These are phyloP conservation scores for Pilobolus umbonatus DNA, from an alignment of 192 early-diverging fungal genomes.

Conservation along the genomic window DNA sequence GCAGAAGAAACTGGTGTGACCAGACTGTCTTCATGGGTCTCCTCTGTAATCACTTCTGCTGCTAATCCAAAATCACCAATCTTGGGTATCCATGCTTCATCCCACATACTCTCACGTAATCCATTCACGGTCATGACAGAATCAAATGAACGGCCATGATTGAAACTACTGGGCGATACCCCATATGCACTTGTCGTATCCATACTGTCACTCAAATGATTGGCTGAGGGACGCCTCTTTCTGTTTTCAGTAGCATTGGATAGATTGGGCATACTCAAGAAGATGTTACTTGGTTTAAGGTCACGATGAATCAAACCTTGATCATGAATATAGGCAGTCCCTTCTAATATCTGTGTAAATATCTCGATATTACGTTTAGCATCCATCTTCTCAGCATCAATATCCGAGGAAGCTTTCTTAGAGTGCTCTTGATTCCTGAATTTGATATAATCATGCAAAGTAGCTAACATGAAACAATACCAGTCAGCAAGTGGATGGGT, in stretches of 20 bases:
- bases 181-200: too few relatives aligned
- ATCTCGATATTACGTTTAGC: slow-evolving; percentile 30
- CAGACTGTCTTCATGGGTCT: slow-evolving; percentile 4
- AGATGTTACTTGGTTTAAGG: slow-evolving; percentile 70
- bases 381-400: slow-evolving; percentile 2
- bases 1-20: neutral
- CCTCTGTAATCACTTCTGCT: slow-evolving; percentile 47
- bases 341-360: slow-evolving; percentile 76
- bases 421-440: slow-evolving; percentile 19
- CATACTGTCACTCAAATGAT: too few relatives aligned
- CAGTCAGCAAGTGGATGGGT: neutral
- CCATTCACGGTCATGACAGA: slow-evolving; percentile 13
- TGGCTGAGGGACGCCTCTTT: neutral
- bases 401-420: slow-evolving; percentile 11
- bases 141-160: slow-evolving; percentile 15
- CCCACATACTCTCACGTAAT: slow-evolving; percentile 18
- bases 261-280: slow-evolving; percentile 40
- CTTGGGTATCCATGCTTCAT: slow-evolving; percentile 58
- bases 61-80: slow-evolving; percentile 98
- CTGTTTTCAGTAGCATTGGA: neutral
- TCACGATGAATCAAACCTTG: slow-evolving; percentile 74
- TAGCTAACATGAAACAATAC: slow-evolving; percentile 26
- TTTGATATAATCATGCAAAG: slow-evolving; percentile 61
- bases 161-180: neutral
- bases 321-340: slow-evolving; percentile 69